These are phyloP conservation scores for Tuber calosporum DNA, from an alignment of 495 filamentous ascomycete species.

Conservation along the genomic window DNA sequence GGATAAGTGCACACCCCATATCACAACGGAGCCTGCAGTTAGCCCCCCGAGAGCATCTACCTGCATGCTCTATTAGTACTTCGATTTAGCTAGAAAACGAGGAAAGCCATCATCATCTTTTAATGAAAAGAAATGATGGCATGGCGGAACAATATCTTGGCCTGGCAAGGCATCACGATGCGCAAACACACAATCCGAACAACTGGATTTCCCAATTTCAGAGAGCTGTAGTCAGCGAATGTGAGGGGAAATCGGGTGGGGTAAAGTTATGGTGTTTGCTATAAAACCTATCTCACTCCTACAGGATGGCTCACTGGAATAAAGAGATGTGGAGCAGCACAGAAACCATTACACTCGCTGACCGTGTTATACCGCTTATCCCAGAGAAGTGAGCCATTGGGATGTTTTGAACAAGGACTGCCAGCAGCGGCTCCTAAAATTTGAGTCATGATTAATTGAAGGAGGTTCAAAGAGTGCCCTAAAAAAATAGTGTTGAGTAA, in stretches of 20 bases:
- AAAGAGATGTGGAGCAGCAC: background rate
- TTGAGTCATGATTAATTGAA: background rate
- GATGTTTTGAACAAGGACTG: background rate
- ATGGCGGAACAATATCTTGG: conserved; percentile 12
- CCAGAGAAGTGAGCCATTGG: conserved; percentile 27
- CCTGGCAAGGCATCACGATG: conserved; percentile 6
- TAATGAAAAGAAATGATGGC: conserved; percentile 8
- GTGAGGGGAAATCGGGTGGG: background rate
- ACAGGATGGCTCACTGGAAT: too few species aligned
- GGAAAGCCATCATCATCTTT: conserved; percentile 18
- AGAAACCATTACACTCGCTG: background rate
- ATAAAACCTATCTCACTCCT: too few species aligned
- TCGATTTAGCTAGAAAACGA: background rate
- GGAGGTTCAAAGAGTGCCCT: background rate
- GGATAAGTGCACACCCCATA: background rate
- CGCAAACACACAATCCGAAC: conserved; percentile 10
- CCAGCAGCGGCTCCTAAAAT: background rate
- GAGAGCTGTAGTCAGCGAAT: background rate
- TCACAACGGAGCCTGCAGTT: conserved; percentile 13
- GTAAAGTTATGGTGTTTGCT: background rate
- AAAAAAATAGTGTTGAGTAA: background rate
- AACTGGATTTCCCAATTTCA: conserved; percentile 17
- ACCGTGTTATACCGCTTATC: conserved; percentile 22
- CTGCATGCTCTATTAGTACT: conserved; percentile 15
- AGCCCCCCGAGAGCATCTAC: conserved; percentile 2